Base-by-base conservation (phyloP, 768 basidiomycete genomes). In the Russula lepida region DNA sequence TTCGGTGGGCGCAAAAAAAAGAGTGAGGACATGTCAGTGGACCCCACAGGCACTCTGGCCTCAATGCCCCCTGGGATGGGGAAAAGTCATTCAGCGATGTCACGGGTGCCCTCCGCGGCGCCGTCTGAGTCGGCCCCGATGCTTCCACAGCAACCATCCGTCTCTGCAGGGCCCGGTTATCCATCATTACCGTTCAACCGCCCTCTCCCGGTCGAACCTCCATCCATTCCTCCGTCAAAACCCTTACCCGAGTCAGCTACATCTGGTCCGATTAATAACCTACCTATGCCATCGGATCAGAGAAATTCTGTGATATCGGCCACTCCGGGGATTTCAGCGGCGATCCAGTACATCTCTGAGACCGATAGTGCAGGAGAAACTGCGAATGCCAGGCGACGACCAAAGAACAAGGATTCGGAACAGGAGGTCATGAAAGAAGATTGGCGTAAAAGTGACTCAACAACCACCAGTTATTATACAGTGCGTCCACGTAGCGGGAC, bases 401-500 rank as follows among this genome's bases (percentile, higher is more conserved):
- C 68, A 62, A 70, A 68, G 64, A 69, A 62, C 66, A 75, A 67
- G 52, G 73, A 74, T 30, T 58, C 65, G 28, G 68, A 68, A 51
- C 39, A 55, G 30, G 69, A 69, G 23, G 65, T 64, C 64, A 67
- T 69, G 68, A 90, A 86, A 74, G 89, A 91, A 64, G 77, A 78
- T 33, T 87, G 88, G 85, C 76, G 89, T 68, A 88, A 87, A 74
- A 89, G 88, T 66, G 89, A 92, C 71, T 84, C 89, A 6, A 89
- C 88, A n/a, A 82, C 85, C 69, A 69, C 69, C 37, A 85, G 87
- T 68, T 84, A 85, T 69, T 81, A 81, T 64, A 90, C 88, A 21
- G 81, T 88, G 58, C 81, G 87, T 32, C 81, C 84, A 37, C 69
- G 71, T 17, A 76, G 81, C 13, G 73, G 76, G 33, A 67, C 70